Evolutionary conservation across 139 green algal genomes (phyloP).

Genomic region (Chlamydomonas sphaeroides): DNA sequence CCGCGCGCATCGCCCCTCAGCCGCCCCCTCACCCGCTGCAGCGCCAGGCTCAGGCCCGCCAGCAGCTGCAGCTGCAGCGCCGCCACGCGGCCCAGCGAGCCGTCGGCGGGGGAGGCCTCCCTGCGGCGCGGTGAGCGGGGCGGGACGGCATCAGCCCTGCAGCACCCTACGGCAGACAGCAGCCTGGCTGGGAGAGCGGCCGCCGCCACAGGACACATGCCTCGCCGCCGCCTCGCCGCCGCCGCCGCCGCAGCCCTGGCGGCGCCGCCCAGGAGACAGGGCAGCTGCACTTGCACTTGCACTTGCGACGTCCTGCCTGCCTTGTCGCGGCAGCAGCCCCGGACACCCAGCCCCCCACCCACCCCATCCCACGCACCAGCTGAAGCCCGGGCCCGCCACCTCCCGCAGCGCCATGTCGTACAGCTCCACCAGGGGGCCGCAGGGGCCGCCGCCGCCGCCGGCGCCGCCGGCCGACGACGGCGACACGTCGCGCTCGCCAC

Average conservation of each 20-base stretch:
- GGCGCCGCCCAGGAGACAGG: background rate
- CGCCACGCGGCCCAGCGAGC: background rate
- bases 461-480: background rate
- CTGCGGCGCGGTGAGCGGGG: no score
- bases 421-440: slow-evolving; percentile 1
- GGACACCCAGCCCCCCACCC: background rate
- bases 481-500: background rate
- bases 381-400: background rate
- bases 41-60: background rate
- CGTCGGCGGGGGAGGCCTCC: background rate
- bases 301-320: background rate
- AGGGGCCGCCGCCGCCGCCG: background rate
- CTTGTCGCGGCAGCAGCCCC: no score
- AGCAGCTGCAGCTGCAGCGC: slow-evolving; percentile 20
- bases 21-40: background rate
- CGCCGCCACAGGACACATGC: no score
- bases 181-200: background rate
- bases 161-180: background rate
- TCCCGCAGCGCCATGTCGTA: slow-evolving; percentile 22
- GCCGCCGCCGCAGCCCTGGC: no score
- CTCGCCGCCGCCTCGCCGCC: no score
- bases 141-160: no score
- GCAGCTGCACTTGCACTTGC: background rate
- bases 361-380: background rate
- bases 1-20: no score